A percentile compares a stretch with the other conserved stretches of the same genome.
These are phyloP conservation scores for Vanderwaltozyma tropicalis DNA, from an alignment of 805 yeast species.

Conservation along the genomic window DNA sequence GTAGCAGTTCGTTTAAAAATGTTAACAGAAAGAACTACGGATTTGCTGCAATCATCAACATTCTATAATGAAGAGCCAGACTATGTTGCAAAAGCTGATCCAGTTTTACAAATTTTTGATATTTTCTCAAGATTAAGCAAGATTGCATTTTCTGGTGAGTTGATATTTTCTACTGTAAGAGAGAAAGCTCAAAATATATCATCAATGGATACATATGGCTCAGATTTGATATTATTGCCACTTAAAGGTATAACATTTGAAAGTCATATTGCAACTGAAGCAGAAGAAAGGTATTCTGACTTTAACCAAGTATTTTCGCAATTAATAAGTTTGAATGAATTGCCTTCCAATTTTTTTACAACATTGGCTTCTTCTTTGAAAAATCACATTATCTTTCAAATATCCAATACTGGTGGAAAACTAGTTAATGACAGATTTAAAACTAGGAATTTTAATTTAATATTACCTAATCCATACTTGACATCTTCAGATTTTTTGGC, in stretches of 20 bases:
- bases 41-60: conserved; percentile 55
- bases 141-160: conserved; percentile 63
- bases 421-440: conserved; percentile 15
- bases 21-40: conserved; percentile 58
- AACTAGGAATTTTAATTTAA: conserved; percentile 12
- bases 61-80: conserved; percentile 20
- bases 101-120: conserved; percentile 26
- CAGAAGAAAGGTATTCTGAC: conserved; percentile 12
- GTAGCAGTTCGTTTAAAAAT: conserved; percentile 39
- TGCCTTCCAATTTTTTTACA: conserved; percentile 19
- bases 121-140: conserved; percentile 30
- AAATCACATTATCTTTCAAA: conserved; percentile 15
- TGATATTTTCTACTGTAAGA: conserved; percentile 22
- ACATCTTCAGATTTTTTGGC: conserved; percentile 23
- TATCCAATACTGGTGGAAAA: conserved; percentile 19
- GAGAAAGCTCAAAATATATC: conserved; percentile 22
- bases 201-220: conserved; percentile 7
- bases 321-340: conserved; percentile 23
- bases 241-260: conserved; percentile 21
- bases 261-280: conserved; percentile 7
- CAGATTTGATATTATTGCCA: conserved; percentile 18
- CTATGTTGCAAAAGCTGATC: conserved; percentile 21
- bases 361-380: conserved; percentile 12
- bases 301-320: conserved; percentile 23
- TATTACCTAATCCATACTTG: conserved; percentile 19